Base-by-base conservation (phyloP, 2,329 filamentous ascomycete genomes). In the Tolypocladium cylindrosporum region DNA sequence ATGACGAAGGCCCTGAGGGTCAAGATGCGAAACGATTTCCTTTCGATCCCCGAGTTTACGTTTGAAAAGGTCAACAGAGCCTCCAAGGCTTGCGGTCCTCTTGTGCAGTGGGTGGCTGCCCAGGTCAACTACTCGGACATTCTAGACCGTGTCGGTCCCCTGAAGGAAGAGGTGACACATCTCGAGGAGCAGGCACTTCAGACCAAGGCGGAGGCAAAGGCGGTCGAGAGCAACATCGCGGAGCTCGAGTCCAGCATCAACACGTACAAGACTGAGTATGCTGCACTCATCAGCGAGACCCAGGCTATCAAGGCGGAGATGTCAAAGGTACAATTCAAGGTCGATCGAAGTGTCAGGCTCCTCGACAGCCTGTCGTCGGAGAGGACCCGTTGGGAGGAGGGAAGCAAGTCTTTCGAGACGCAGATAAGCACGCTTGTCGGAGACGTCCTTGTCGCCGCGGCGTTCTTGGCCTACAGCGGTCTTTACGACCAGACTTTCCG, bases 101-200 rank as follows among this genome's bases (percentile, higher is more conserved):
- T 99, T 16, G 93, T 99, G 21, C 91, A 97, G 70, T 99, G 94
- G 94, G 93, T 96, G 3, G 83, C 90, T 71, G 95, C 94, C 24
- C 94, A 99, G 74, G 94, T 99, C 69, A 91, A 90, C 68, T 99
- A 96, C 74, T 96, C 93, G n/a, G 91, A 94, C 64, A 99, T 99
- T 66, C 78, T 99, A 62, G 92, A 97, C 69, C 86, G 91, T 42
- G 91, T 99, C 59, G 95, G 93, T 2, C 94, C 94, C 31, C 79
- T 99, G 58, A 88, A 93, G 69, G 88, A 93, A 55, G 94, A 99
- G 73, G 93, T 99, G 52, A 82, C 84, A 31, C 80, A 89, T 68
- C 84, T 99, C 21, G 91, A 97, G 74, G 88, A 95, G 60, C 85
- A 93, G 71, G 90, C 93, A 39, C 79, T 96, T 54, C 85, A 95